Base-by-base conservation (phyloP, 2,329 filamentous ascomycete genomes). In the Pseudogymnoascus sp. region DNA sequence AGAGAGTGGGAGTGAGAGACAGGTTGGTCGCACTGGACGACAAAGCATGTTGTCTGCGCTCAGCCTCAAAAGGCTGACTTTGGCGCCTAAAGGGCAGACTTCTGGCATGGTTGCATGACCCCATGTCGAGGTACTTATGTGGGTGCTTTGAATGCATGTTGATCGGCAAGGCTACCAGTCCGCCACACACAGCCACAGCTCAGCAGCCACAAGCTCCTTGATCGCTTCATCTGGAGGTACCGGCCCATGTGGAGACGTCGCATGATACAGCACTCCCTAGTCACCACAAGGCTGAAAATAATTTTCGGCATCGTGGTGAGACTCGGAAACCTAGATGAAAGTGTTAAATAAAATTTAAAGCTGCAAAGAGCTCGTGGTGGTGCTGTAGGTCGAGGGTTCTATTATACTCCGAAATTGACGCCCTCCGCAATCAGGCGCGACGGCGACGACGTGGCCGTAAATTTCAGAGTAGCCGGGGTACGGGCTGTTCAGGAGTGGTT, bases 301-400 rank as follows among this genome's bases (percentile, higher is more conserved):
- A 62, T 35, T 62, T 41, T 61, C 39, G 63, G 59, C 38, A 65
- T 66, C 28, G 63, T 62, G 30, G 61, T 43, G n/a, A 66, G 62
- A 50, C 62, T 66, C 20, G 43, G 57, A 64, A 66, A 64, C 57
- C 64, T 37, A 64, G 43, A 65, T 66, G 28, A 59, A 66, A 64
- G 28, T 15, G 47, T 64, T 66, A 35, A 64, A 65, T 62, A 50
- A 62, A 43, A 37, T 58, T 60, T 18, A 47, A 39, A 18, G 15
- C n/a, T 8, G 37, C 37, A 5, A 25, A 4, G 5, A 25, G 22
- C 22, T 25, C 22, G 22, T 25, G 22, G 22, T 25, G 22, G 22
- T 25, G 22, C 22, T 25, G 22, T 25, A 25, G 22, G 22, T 25
- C 22, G 22, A 25, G 22, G 2, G 3, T 4, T 5, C 22, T 25